phyloP scores from a whole-genome alignment of 2,329 filamentous ascomycete genomes.

The Alternaria alternata region DNA sequence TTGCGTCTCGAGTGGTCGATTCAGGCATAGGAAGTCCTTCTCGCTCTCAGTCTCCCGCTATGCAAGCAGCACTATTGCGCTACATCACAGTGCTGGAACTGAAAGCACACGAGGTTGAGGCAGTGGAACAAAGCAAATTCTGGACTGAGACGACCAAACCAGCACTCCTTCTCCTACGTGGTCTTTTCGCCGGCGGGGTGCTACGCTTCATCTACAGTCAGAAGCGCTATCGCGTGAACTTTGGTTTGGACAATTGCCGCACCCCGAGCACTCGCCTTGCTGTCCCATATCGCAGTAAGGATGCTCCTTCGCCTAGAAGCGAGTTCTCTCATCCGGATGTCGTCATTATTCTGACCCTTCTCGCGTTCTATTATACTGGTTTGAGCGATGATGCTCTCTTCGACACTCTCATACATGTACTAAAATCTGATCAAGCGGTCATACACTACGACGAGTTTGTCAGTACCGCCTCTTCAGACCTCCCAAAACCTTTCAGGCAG shows the following conservation, averaged over 20 bases:
- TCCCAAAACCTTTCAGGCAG: constrained; percentile 51
- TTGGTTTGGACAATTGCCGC: constrained; percentile 60
- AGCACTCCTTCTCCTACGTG: constrained; percentile 60
- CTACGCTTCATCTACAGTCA: constrained; percentile 61
- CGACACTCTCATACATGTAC: constrained; percentile 57
- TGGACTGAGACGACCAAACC: constrained; percentile 49
- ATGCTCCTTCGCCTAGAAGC: constrained; percentile 66
- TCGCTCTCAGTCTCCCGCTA: constrained; percentile 39
- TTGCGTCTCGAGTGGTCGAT: constrained; percentile 53
- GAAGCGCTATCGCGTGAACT: constrained; percentile 73
- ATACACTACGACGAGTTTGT: constrained; percentile 64
- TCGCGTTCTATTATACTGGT: constrained; percentile 73
- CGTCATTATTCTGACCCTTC: constrained; percentile 68
- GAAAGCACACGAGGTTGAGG: constrained; percentile 37
- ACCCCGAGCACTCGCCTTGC: constrained; percentile 62
- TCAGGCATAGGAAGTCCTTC: constrained; percentile 59
- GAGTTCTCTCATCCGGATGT: constrained; percentile 76
- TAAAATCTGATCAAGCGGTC: constrained; percentile 61
- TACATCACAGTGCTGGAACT: constrained; percentile 58
- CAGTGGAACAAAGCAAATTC: constrained; percentile 35
- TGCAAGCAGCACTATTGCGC: constrained; percentile 46
- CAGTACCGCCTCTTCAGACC: constrained; percentile 25
- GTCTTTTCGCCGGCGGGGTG: constrained; percentile 65
- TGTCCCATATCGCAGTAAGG: constrained; percentile 73
- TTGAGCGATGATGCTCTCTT: constrained; percentile 62